Evolutionary conservation across 768 basidiomycete genomes (phyloP), one percentile per base, ranked within the genome.

Genomic region (Termitomyces sp.): DNA sequence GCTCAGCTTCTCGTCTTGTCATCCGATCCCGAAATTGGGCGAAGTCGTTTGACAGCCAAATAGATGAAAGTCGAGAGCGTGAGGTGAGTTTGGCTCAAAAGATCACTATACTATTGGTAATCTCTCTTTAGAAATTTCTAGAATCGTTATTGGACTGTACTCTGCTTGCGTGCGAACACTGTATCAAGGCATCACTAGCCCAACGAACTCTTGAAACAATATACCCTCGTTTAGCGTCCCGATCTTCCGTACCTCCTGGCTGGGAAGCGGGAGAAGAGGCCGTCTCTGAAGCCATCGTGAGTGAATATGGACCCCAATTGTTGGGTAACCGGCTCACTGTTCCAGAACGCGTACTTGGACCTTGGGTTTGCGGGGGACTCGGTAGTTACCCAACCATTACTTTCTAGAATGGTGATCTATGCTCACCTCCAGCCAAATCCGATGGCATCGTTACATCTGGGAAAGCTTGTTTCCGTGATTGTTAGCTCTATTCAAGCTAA

Each of bases 401-500:
- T 69, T 14, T 61, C 62, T 14, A 69, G 74, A 45, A 64, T 81
- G 53, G 61, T 79, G 18, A 60, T 76, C 36, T 62, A 75, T 32
- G 74, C 80, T 5, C 74, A 80, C 59, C 65, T 64, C 13, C 55
- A 65, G 3, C 51, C 57, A 5, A 26, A 54, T 3, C 55, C 63
- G 0, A 49, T 57, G 7, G 60, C 68, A 35, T 47, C 66, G 20
- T 35, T 52, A 14, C 58, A 59, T 40, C 62, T 79, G 3, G 52
- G 66, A 0, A 67, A 71, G 30, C 54, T 82, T 30, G 64, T 76
- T n/a, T 77, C 75, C 0, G 60, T 77, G 4, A 60, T 87, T 18
- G 59, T 85, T 26, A 66, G 74, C 14, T 80, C 80, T 2, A 67
- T 91, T 22, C 82, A 85, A 63, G 68, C 77, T 6, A 84, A 83